These are phyloP conservation scores for Epichloe uncinata DNA, from an alignment of 2,329 filamentous ascomycete species.

Conservation along the genomic window DNA sequence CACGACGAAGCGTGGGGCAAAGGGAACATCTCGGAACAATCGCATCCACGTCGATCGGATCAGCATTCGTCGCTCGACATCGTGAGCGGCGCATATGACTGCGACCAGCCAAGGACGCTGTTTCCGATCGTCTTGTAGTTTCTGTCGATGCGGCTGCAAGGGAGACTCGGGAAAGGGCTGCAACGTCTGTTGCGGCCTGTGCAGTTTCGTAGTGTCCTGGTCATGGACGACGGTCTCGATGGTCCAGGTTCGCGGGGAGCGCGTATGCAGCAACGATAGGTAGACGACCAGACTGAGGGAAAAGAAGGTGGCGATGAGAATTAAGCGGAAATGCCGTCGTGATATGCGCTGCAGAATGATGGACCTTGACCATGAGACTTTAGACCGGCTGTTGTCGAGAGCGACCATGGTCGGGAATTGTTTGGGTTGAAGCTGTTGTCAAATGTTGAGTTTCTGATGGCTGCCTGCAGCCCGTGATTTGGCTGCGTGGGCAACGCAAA, in stretches of 20 bases:
- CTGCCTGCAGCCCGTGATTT: not conserved
- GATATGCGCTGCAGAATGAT: not conserved
- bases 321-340: not conserved
- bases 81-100: constrained; percentile 16
- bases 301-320: not conserved
- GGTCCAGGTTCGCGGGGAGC: constrained; percentile 1
- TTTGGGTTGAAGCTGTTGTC: not conserved
- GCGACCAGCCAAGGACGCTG: constrained; percentile 15
- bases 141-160: constrained; percentile 4
- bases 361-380: not conserved
- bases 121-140: not conserved
- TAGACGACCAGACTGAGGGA: not conserved
- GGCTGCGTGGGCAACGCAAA: not conserved
- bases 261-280: not conserved
- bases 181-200: constrained; percentile 8
- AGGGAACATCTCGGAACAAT: constrained; percentile 16
- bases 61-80: constrained; percentile 16
- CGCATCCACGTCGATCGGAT: constrained; percentile 21
- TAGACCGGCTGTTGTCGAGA: not conserved
- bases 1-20: constrained; percentile 19
- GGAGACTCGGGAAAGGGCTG: constrained; percentile 15
- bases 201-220: not conserved
- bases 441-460: not conserved
- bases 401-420: not conserved
- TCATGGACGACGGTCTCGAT: constrained; percentile 5